Percentiles rank a stretch among this genome's conserved stretches.
phyloP scores from a whole-genome alignment of 805 yeast genomes.

The Kregervanrija fluxuum region DNA sequence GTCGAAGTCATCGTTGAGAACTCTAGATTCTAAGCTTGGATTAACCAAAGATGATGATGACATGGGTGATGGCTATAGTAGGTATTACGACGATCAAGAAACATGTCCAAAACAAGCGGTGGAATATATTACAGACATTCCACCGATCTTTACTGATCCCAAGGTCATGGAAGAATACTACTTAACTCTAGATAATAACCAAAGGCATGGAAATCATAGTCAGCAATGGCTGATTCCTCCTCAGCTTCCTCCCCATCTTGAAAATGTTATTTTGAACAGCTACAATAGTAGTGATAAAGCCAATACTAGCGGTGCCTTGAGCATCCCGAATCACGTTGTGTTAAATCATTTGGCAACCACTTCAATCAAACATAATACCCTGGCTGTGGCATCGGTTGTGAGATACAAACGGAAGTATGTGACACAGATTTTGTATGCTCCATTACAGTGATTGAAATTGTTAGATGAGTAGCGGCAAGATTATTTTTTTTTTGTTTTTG shows the following conservation, averaged over 20 bases:
- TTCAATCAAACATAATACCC: conserved; percentile 84
- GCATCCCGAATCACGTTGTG: conserved; percentile 93
- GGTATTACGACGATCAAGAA: conserved; percentile 52
- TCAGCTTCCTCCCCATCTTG: conserved; percentile 93
- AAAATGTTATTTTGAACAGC: conserved; percentile 83
- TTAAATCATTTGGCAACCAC: conserved; percentile 94
- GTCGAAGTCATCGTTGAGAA: conserved; percentile 25
- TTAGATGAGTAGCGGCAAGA: no score
- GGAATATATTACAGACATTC: conserved; percentile 60
- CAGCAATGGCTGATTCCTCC: conserved; percentile 76
- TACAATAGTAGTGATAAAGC: conserved; percentile 56
- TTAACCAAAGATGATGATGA: conserved; percentile 66
- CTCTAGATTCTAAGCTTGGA: conserved; percentile 57
- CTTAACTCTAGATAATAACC: conserved; percentile 64
- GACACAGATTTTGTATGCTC: conserved; percentile 89
- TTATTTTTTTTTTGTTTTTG: no score
- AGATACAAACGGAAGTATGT: conserved; percentile 84
- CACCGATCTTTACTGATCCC: conserved; percentile 80
- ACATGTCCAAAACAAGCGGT: conserved; percentile 21
- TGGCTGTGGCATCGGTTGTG: conserved; percentile 88
- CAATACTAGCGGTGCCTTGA: conserved; percentile 81
- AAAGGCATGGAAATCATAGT: conserved; percentile 44
- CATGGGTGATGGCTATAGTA: conserved; percentile 73
- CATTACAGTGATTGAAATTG: conserved; percentile 41
- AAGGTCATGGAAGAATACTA: conserved; percentile 84